Base-by-base conservation (phyloP, 106 monocot genomes). In the Triglochin maritima region DNA sequence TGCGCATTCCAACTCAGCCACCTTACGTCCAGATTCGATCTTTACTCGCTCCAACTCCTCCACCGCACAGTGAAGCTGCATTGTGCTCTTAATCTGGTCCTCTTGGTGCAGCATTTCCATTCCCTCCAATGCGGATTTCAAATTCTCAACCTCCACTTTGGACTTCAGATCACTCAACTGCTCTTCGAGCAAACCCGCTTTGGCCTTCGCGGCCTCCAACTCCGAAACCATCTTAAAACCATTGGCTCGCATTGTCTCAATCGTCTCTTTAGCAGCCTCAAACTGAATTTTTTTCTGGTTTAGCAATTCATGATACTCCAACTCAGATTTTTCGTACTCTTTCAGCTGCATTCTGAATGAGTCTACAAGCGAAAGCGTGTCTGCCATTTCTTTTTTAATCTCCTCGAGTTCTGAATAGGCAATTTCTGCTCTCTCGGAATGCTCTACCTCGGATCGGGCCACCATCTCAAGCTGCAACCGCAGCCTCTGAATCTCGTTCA, bases 401-500 rank as follows among this genome's bases (percentile, higher is more conserved):
- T 11, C 42, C 59, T 73, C 17, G 6, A 92, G 56, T 63, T 92
- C 85, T 1, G 44, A 64, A 1, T 72, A 29, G 15, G 77, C 68
- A 41, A 48, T 45, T 59, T 89, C 80, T 43, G 68, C 65, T 17
- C 72, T 69, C 65, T 79, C 77, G 0, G 73, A 46, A 6, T 75
- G 55, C 12, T 64, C 57, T 63, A 69, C 70, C 62, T 92, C 83
- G 2, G 83, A 71, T 17, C 76, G 65, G 8, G 61, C 49, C 41
- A 72, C 67, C 55, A 67, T 64, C 8, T 82, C 86, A 16, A 87
- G 73, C 59, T 94, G 86, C 13, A 69, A 12, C 49, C 81, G 90
- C 53, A 96, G 59, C 68, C 71, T 79, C 58, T 88, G 87, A 4
- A 87, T 88, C 78, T 96, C 87, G 66, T 69, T 80, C 71, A 84